Evolutionary conservation across 192 early-diverging fungal genomes (phyloP).

Genomic region (Obelidium mucronatum): DNA sequence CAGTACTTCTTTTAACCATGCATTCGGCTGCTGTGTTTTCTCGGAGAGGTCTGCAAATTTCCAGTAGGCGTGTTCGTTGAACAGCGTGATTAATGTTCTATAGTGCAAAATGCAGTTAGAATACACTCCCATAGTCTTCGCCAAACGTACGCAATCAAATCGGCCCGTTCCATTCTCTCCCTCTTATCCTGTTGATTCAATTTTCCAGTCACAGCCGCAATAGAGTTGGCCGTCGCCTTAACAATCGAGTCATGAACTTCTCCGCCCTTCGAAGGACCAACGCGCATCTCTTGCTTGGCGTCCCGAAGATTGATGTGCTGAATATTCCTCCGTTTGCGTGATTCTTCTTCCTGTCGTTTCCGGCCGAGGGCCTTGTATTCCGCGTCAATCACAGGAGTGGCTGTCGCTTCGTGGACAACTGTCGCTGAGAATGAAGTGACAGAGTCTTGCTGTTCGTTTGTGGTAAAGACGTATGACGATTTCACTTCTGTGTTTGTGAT

Average conservation of each 20-base stretch:
- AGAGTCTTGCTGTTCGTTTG: constrained; percentile 55
- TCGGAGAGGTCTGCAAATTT: constrained; percentile 85
- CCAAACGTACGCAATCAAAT: constrained; percentile 72
- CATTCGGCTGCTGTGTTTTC: constrained; percentile 1
- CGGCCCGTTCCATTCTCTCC: constrained; percentile 83
- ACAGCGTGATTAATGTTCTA: constrained; percentile 76
- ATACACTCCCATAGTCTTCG: background rate
- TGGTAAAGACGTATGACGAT: constrained; percentile 84
- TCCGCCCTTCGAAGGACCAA: constrained; percentile 9
- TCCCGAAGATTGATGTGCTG: background rate
- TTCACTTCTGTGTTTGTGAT: constrained; percentile 71
- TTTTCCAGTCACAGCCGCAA: background rate
- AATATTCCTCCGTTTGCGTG: constrained; percentile 4
- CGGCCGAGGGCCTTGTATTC: background rate
- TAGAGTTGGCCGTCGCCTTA: background rate
- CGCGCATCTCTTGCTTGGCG: background rate
- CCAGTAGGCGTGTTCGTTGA: constrained; percentile 84
- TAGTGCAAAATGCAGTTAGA: background rate
- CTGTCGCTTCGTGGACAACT: constrained; percentile 51
- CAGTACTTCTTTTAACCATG: constrained; percentile 15
- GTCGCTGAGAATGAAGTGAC: constrained; percentile 40
- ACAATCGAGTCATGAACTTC: constrained; percentile 4
- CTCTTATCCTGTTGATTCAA: constrained; percentile 62
- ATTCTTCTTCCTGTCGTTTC: constrained; percentile 9
- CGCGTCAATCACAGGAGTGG: constrained; percentile 20